Base-by-base conservation (phyloP, 352 stramenopile genomes). In the Pythium vanterpoolii region DNA sequence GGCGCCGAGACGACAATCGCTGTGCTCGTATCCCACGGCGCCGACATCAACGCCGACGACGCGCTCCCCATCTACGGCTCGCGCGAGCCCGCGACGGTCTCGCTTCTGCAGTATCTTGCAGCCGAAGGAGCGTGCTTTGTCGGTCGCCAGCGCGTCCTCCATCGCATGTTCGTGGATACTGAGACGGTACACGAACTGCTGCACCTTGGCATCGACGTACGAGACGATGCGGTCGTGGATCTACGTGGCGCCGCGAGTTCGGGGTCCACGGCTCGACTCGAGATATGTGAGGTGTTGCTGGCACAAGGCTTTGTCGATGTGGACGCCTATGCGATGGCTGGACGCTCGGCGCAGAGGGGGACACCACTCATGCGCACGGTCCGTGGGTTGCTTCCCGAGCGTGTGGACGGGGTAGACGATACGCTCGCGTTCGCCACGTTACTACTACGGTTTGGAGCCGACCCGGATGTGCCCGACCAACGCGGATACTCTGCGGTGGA, bases 21-120 rank as follows among this genome's bases (percentile, higher is more conserved):
- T 24, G 31, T 56, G 33, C 48, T 56, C 10, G 48, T 56, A 14
- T 19, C 48, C 19, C 48, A 56, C 23, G 48, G 48, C 19, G 48
- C 31, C 13, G 21, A 33, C 21, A 46, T 56, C 19, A 19, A n/a
- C 19, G 34, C 30, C 31, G 31, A 49, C 23, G 23, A 49, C 23
- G 23, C 43, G 10, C 23, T 49, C 14, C 43, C 43, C 23, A 26
- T 49, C 7, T 49, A 21, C 16, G 43, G 43, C 2, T 28, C 43
- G 9, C 43, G 43, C 24, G 43, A 6, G 5, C 43, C n/a, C 16
- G 23, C 43, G 18, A 31, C 19, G 13, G 11, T 23, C 9, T 8
- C 23, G 11, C 43, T 49, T 21, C 23, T 43, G 30, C 48, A 34
- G 18, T 34, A 44, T 26, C 13, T 56, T 6, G 33, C 36, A 14